Evolutionary conservation across 148 eudicot genomes (phyloP), one percentile per base, ranked within the genome.

Genomic region (Fagopyrum homotropicum): DNA sequence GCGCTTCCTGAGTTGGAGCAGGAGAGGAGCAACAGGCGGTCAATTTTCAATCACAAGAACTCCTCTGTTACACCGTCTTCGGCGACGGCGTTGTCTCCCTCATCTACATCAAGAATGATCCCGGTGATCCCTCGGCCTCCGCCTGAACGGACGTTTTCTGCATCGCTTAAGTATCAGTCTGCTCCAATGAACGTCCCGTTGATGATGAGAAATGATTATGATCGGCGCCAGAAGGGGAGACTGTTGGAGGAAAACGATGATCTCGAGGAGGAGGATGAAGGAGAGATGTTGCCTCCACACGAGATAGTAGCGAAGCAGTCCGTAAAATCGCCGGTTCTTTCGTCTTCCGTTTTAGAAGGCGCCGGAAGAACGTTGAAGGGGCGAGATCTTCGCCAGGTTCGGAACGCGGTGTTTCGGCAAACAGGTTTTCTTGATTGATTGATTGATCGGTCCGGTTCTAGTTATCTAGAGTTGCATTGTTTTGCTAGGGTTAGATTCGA

Each of bases 391-490:
- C 80, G 85, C 43, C 88, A 83, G 83, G 86, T 86, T 72, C 80
- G 88, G 45, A 86, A 86, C 35, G 86, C 86, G 19, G 85, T 86
- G n/a, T 86, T 77, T 79, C 84, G 86, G 1, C 81, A 82, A 72
- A 86, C 89, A 66, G 89, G 89, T 80, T 86, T 86, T 79, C 75
- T 86, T 55, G 89, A 86, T 80, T 84, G 80, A 86, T 80, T 84
- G 80, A 83, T 40, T 9, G 70, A 9, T 35, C 19, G 12, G 16
- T 63, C 10, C 30, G n/a, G 63, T 57, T 57, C 30, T 6, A 19
- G 30, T 63, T 40, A 35, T 35, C 40, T 35, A 35, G 71, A 66
- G 71, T 15, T 40, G 46, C 40, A 35, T 35, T 35, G 40, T 35
- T 15, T 66, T 14, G 45, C 9, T 40, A 12, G 44, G 43, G 17